These are phyloP conservation scores for Typha latifolia DNA, from an alignment of 176 grass and related monocot species.

Conservation along the genomic window DNA sequence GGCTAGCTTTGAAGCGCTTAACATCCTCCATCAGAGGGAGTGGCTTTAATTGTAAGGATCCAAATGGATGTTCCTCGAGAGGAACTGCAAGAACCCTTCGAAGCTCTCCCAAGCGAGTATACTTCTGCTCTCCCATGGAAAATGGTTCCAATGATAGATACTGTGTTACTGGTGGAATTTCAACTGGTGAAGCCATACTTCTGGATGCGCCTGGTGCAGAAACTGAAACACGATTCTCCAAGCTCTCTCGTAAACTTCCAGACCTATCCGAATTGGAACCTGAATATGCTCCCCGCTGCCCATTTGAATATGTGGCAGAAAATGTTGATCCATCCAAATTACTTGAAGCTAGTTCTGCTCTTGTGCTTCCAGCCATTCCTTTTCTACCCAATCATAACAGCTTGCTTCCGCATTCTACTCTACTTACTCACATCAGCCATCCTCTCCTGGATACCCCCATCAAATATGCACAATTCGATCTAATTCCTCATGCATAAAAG, in stretches of 20 bases:
- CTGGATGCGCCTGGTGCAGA: slow-evolving; percentile 27
- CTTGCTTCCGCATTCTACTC: slow-evolving; percentile 1
- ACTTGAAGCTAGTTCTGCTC: slow-evolving; percentile 12
- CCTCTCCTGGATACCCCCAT: neutral
- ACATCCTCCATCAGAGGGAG: slow-evolving; percentile 40
- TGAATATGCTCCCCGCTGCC: slow-evolving; percentile 13
- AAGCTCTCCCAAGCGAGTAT: slow-evolving; percentile 48
- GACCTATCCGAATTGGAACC: slow-evolving; percentile 18
- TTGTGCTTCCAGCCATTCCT: slow-evolving; percentile 34
- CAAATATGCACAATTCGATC: neutral
- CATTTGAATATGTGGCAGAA: slow-evolving; percentile 15
- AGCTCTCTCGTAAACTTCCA: slow-evolving; percentile 37
- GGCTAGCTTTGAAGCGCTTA: slow-evolving; percentile 44
- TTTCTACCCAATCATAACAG: neutral
- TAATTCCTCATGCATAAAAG: neutral
- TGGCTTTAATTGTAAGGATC: slow-evolving; percentile 35
- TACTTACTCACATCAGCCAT: neutral
- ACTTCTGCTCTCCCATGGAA: slow-evolving; percentile 33
- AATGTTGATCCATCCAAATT: slow-evolving; percentile 15
- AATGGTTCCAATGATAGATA: slow-evolving; percentile 51
- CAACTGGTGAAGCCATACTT: slow-evolving; percentile 19
- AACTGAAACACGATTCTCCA: slow-evolving; percentile 4
- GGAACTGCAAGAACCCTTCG: slow-evolving; percentile 39
- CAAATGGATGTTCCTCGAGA: slow-evolving; percentile 41
- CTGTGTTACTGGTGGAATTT: slow-evolving; percentile 34